Base-by-base conservation (phyloP, 2,329 filamentous ascomycete genomes). In the Neoascochyta sp. region DNA sequence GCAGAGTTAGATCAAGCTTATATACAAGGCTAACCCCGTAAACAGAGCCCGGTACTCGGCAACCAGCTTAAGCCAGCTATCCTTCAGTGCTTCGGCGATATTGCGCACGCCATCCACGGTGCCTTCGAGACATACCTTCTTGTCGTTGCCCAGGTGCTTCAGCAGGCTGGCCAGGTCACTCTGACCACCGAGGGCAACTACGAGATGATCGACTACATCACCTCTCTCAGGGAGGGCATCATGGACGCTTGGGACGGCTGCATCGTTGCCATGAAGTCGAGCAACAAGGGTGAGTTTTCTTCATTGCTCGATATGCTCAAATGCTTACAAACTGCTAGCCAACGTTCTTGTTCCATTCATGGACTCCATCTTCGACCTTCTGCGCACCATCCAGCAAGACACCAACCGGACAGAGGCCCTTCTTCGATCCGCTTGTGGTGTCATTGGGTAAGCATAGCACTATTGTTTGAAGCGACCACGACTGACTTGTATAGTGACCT, bases 201-300 rank as follows among this genome's bases (percentile, higher is more conserved):
- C 52, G 92, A 98, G 67, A 94, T 96, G 84, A 82, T 89, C 35
- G 90, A 96, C 66, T 98, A 98, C 61, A 83, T 98, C 50, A 79
- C 94, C 44, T 95, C 89, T 12, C 76, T 98, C 27, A 83, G 92
- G 31, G 93, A 98, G 62, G 92, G 90, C 50, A 96, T 98, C 48
- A 95, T 96, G 83, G 92, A 98, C 73, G 92, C 92, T 18, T 98
- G 93, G 89, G 88, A 89, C 54, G 92, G 92, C 47, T 92, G 95
- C 47, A 88, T 98, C 58, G 81, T 90, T 62, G 88, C 92, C 30
- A 88, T 96, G 83, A 94, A 92, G 72, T 68, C 75, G 29, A 86
- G 82, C 55, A 71, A 71, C 55, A 90, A 90, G 72, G 80, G 82
- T 84, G 65, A 64, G 79, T 68, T 21, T 13, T 9, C 10, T 9